These are phyloP conservation scores for Kappamyces sp. DNA, from an alignment of 192 early-diverging fungal species.

Conservation along the genomic window DNA sequence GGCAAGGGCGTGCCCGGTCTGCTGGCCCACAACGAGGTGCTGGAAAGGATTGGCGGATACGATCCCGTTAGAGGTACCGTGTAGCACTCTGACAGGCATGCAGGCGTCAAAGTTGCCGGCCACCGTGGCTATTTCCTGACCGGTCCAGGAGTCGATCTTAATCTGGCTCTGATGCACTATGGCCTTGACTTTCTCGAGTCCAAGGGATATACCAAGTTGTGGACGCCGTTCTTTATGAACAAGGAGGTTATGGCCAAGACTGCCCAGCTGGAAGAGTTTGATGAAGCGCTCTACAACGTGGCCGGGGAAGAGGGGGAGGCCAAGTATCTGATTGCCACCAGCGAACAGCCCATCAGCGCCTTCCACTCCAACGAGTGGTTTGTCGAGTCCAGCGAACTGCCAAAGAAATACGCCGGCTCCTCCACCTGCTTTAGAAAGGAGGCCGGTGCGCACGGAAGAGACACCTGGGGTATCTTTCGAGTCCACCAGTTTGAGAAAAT, in stretches of 20 bases:
- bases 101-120: slow-evolving; percentile 82
- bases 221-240: slow-evolving; percentile 98
- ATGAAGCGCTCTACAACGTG: slow-evolving; percentile 96
- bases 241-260: slow-evolving; percentile 97
- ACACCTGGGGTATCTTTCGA: slow-evolving; percentile 98
- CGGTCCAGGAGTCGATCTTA: slow-evolving; percentile 90
- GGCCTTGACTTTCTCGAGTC: slow-evolving; percentile 85
- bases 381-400: slow-evolving; percentile 86
- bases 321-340: slow-evolving; percentile 98
- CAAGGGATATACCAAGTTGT: slow-evolving; percentile 81
- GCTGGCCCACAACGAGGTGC: slow-evolving; percentile 82
- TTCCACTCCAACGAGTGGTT: slow-evolving; percentile 97
- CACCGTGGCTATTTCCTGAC: slow-evolving; percentile 99
- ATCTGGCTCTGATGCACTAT: slow-evolving; percentile 93
- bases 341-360: slow-evolving; percentile 96
- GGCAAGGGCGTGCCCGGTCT: slow-evolving; percentile 50
- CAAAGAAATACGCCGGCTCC: slow-evolving; percentile 84
- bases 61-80: slow-evolving; percentile 70
- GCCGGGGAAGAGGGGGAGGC: slow-evolving; percentile 36
- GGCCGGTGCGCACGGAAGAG: slow-evolving; percentile 93
- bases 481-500: slow-evolving; percentile 99
- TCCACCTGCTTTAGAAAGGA: slow-evolving; percentile 99
- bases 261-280: slow-evolving; percentile 94
- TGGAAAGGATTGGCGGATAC: slow-evolving; percentile 84
- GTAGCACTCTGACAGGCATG: not conserved